Evolutionary conservation across 192 early-diverging fungal genomes (phyloP).

Genomic region (Pilobolus umbonatus): DNA sequence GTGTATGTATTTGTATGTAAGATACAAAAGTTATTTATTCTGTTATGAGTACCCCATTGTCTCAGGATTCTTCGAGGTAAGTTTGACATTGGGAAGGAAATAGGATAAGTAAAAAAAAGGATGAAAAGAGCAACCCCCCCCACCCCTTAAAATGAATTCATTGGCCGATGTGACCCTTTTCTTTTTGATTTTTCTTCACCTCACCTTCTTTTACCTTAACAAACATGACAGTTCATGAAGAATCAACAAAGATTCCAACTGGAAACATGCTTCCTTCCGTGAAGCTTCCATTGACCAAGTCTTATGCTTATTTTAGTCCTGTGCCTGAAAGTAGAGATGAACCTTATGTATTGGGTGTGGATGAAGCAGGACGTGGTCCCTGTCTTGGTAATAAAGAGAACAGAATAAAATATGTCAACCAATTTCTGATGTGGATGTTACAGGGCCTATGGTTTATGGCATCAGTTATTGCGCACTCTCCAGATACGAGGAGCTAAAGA

Average conservation of each 20-base stretch:
- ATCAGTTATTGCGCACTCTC: conserved; percentile 73
- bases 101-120: too few species aligned
- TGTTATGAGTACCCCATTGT: too few species aligned
- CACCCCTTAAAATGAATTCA: too few species aligned
- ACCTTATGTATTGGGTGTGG: conserved; percentile 81
- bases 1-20: too few species aligned
- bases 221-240: too few species aligned
- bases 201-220: too few species aligned
- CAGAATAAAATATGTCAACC: neutral
- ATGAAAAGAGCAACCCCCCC: too few species aligned
- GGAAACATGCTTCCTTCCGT: conserved; percentile 16
- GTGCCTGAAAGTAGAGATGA: conserved; percentile 30
- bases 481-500: conserved; percentile 58
- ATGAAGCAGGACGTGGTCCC: conserved; percentile 96
- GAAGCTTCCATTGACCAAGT: conserved; percentile 29
- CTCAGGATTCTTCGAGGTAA: too few species aligned
- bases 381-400: conserved; percentile 59
- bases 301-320: conserved; percentile 37
- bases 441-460: conserved; percentile 96
- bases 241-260: neutral
- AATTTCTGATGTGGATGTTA: neutral
- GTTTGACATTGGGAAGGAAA: too few species aligned
- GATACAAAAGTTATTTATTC: too few species aligned
- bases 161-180: too few species aligned
- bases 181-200: too few species aligned